A percentile compares a stretch with the other conserved stretches of the same genome.
phyloP scores from a whole-genome alignment of 352 stramenopile species.

The Blastocystis sp. region DNA sequence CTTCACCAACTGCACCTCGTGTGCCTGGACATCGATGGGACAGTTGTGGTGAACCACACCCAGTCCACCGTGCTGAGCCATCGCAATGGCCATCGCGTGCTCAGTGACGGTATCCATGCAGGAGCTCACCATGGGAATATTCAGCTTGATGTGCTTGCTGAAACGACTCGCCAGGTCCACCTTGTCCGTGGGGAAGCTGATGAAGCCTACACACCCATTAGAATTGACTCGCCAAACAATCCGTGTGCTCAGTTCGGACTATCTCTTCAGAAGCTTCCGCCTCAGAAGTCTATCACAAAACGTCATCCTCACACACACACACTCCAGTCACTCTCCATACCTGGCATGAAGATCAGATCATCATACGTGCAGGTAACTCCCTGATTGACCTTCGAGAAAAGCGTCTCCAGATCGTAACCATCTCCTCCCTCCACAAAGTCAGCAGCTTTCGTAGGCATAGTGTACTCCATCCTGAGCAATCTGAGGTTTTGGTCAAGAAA shows the following conservation, averaged over 20 bases:
- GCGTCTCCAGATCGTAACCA: slow-evolving; percentile 40
- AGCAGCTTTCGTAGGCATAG: slow-evolving; percentile 44
- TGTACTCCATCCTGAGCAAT: slow-evolving; percentile 57
- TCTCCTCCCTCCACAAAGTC: slow-evolving; percentile 37
- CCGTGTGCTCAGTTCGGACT: background rate
- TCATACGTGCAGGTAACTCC: slow-evolving; percentile 66
- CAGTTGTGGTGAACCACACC: slow-evolving; percentile 99
- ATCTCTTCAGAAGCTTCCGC: background rate
- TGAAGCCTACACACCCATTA: slow-evolving; percentile 68
- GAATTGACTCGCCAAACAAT: slow-evolving; percentile 14
- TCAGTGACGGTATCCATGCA: slow-evolving; percentile 99
- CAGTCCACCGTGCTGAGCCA: slow-evolving; percentile 95
- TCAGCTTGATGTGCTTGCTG: slow-evolving; percentile 84
- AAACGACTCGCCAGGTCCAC: slow-evolving; percentile 82
- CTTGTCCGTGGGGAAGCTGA: slow-evolving; percentile 82
- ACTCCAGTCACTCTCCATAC: background rate
- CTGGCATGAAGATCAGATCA: slow-evolving; percentile 72
- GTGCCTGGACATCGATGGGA: slow-evolving; percentile 86
- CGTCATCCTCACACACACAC: slow-evolving; percentile 7
- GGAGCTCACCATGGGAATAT: slow-evolving; percentile 68
- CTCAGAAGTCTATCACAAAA: slow-evolving; percentile 42
- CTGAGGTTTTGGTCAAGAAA: too few relatives aligned
- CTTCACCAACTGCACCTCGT: slow-evolving; percentile 70
- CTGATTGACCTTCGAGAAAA: slow-evolving; percentile 24
- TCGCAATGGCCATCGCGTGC: slow-evolving; percentile 94